Evolutionary conservation across 108 stramenopile genomes (phyloP).

Genomic region (Cyclotella baltica): DNA sequence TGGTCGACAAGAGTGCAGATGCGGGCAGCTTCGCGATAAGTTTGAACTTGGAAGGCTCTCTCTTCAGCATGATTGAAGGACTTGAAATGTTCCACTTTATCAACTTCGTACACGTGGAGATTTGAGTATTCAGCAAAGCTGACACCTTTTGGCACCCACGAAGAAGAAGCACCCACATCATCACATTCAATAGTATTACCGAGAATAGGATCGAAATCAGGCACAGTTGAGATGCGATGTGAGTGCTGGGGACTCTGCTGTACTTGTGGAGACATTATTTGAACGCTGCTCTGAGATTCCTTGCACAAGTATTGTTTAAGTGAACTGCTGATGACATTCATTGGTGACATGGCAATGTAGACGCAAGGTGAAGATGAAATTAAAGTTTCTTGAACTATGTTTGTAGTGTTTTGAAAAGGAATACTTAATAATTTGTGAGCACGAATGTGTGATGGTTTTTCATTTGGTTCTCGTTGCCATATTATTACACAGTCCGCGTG

Average conservation of each 20-base stretch:
- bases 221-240: too few species aligned
- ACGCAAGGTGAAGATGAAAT: too few species aligned
- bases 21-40: neutral
- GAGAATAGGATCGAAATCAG: too few species aligned
- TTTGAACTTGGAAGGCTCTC: neutral
- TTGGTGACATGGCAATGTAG: too few species aligned
- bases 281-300: neutral
- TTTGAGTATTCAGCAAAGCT: conserved; percentile 1
- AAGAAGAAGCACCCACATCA: conserved; percentile 1
- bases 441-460: too few species aligned
- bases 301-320: neutral
- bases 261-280: neutral
- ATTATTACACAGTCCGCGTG: too few species aligned
- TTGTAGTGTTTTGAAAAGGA: too few species aligned
- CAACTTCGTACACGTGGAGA: conserved; percentile 12
- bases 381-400: too few species aligned
- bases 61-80: neutral
- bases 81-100: neutral
- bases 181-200: neutral
- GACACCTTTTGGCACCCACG: neutral
- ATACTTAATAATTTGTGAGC: too few species aligned
- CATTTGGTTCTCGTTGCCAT: too few species aligned
- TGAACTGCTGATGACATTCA: too few species aligned
- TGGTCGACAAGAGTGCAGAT: neutral
- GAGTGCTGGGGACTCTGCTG: neutral